phyloP scores from a whole-genome alignment of 2,329 filamentous ascomycete genomes.

The Aureobasidium mangrovei region DNA sequence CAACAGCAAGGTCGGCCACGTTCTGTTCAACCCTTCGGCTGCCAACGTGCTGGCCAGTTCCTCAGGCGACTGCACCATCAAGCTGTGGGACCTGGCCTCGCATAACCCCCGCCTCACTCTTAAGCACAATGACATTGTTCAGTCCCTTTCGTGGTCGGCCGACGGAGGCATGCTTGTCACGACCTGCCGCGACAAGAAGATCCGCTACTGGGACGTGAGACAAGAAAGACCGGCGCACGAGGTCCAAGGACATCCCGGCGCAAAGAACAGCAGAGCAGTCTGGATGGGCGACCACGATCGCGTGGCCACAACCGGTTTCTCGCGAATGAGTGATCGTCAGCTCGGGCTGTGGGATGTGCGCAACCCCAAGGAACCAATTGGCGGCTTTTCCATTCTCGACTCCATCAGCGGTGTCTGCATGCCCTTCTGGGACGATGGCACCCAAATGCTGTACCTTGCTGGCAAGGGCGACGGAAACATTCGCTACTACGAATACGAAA shows the following conservation, averaged over 20 bases:
- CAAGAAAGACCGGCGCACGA: conserved; percentile 85
- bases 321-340: conserved; percentile 95
- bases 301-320: conserved; percentile 94
- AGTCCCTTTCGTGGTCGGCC: conserved; percentile 92
- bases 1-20: conserved; percentile 86
- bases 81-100: conserved; percentile 87
- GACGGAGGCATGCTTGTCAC: conserved; percentile 79
- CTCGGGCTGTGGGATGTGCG: conserved; percentile 92
- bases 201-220: conserved; percentile 93
- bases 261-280: conserved; percentile 93
- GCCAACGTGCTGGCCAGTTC: conserved; percentile 92
- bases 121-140: conserved; percentile 84
- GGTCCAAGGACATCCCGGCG: conserved; percentile 74
- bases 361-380: conserved; percentile 68
- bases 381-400: conserved; percentile 82
- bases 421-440: conserved; percentile 99
- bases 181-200: conserved; percentile 95
- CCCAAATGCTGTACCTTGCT: conserved; percentile 88
- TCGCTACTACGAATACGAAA: conserved; percentile 95
- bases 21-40: conserved; percentile 93
- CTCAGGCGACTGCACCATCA: conserved; percentile 89
- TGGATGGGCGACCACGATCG: conserved; percentile 98
- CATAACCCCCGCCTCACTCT: conserved; percentile 66
- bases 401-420: conserved; percentile 97
- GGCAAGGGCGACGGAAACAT: conserved; percentile 99